Base-by-base conservation (phyloP, 1,284 basidiomycete genomes). In the Papiliotrema nemorosa region DNA sequence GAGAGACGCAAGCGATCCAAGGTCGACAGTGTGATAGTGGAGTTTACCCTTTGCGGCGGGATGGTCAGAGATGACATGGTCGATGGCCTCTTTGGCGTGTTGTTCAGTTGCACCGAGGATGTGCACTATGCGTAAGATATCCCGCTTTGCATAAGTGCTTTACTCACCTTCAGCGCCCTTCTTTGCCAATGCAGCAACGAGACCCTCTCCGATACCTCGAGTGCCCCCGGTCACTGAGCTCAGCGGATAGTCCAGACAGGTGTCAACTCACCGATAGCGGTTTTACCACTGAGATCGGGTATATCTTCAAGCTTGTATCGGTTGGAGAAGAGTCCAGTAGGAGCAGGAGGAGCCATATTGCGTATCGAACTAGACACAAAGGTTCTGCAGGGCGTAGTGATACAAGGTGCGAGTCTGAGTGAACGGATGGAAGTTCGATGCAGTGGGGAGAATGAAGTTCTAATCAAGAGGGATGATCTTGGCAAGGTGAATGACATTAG, bases 1-100 rank as follows among this genome's bases (percentile, higher is more conserved):
- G 74, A 92, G 54, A 5, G 50, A 40, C 5, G 45, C 42, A 14
- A 72, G 50, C 16, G 60, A 63, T 6, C 66, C 67, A 13, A 70
- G 55, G 48, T 72, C 68, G 29, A 68, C 40, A 18, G 50, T 38
- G 48, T 68, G 63, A 35, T 55, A 54, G 5, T 55, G 44, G 34
- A 67, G 54, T 2, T 55, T 52, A n/a, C 49, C 24, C 2, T 25
- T n/a, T 3, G 58, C 53, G 3, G 47, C 22, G 12, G 61, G 53
- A 10, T 48, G 47, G 33, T 57, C 49, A 34, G 65, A 55, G 22
- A 59, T 45, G 27, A 66, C 64, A 37, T 67, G 59, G n/a, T 62
- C 44, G 22, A 62, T 55, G 18, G 66, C 56, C 12, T 59, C 58
- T 25, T 70, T 51, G 50, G 59, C 65, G 50, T 70, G 69, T 26